A percentile compares a stretch with the other conserved stretches of the same genome.
These are phyloP conservation scores for Fraxinus paxiana DNA, from an alignment of 305 asterid species.

Conservation along the genomic window DNA sequence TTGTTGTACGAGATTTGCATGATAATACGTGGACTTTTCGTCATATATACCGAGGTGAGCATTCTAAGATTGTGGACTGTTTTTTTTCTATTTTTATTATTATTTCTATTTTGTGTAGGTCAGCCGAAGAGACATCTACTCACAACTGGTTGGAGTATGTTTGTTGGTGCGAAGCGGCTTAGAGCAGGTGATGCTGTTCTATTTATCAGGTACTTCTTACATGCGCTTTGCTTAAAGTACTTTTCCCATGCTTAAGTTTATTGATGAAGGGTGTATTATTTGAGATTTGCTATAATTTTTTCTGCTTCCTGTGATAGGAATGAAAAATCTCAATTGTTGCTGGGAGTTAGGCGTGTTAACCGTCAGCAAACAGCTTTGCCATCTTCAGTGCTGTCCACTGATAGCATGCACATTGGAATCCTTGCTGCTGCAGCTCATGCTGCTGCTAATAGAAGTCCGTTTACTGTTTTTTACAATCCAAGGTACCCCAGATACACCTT, in stretches of 20 bases:
- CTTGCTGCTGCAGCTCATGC: constrained; percentile 98
- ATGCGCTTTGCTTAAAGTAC: background rate
- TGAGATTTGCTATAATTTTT: background rate
- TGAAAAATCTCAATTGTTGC: constrained; percentile 68
- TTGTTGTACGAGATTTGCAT: constrained; percentile 83
- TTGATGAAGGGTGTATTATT: background rate
- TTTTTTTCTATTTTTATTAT: background rate
- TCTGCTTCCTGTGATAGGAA: constrained; percentile 39
- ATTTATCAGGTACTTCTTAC: constrained; percentile 61
- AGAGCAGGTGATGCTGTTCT: constrained; percentile 90
- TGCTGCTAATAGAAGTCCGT: constrained; percentile 71
- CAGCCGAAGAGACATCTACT: constrained; percentile 91
- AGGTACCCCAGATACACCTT: constrained; percentile 37
- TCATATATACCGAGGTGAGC: constrained; percentile 76
- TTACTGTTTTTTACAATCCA: constrained; percentile 85
- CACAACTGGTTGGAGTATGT: constrained; percentile 97
- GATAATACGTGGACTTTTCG: constrained; percentile 93
- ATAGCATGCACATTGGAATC: constrained; percentile 95
- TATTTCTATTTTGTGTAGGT: constrained; percentile 43
- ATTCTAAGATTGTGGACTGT: constrained; percentile 11
- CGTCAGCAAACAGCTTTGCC: constrained; percentile 80
- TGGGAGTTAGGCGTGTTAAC: constrained; percentile 88
- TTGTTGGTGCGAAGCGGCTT: constrained; percentile 86
- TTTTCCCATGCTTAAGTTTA: background rate
- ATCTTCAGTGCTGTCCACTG: constrained; percentile 85